Evolutionary conservation across 768 basidiomycete species (phyloP).

Genomic region (Fomitopsis serialis): DNA sequence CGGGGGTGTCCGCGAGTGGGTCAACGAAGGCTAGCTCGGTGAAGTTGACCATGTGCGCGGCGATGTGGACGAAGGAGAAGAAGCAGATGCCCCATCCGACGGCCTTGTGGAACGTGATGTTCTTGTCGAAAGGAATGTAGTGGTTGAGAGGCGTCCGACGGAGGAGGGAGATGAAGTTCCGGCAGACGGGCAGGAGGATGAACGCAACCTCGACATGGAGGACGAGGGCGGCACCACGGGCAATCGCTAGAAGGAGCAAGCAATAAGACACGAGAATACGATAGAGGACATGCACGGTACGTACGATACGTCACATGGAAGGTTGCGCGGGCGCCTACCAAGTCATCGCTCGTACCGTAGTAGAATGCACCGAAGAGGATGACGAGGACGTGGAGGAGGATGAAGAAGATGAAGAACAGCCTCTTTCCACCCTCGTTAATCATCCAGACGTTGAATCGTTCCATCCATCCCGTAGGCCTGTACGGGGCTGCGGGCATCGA

Average conservation of each 20-base stretch:
- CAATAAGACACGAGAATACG: background rate
- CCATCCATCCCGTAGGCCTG: constrained; percentile 33
- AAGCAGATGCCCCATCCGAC: constrained; percentile 88
- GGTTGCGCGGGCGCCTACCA: constrained; percentile 51
- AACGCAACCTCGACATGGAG: constrained; percentile 90
- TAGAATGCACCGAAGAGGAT: constrained; percentile 71
- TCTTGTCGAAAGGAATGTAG: constrained; percentile 91
- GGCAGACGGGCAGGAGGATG: constrained; percentile 92
- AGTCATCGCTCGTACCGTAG: constrained; percentile 79
- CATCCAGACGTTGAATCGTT: constrained; percentile 75
- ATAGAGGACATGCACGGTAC: constrained; percentile 16
- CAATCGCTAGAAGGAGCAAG: constrained; percentile 55
- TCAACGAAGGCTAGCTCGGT: constrained; percentile 55
- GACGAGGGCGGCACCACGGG: constrained; percentile 83
- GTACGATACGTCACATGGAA: constrained; percentile 80
- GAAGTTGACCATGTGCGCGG: constrained; percentile 87
- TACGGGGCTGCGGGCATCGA: constrained; percentile 26
- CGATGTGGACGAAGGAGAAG: constrained; percentile 69
- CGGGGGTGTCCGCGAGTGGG: constrained; percentile 45
- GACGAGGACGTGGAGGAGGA: constrained; percentile 77
- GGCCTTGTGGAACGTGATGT: constrained; percentile 85
- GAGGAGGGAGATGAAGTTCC: constrained; percentile 88
- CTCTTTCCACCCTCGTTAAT: constrained; percentile 85
- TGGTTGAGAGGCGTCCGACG: constrained; percentile 82
- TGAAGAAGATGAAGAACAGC: constrained; percentile 76